A percentile compares a stretch with the other conserved stretches of the same genome.
Conservation (phyloP, 495 filamentous ascomycete genomes). For the Tuber umbilicatum region DNA sequence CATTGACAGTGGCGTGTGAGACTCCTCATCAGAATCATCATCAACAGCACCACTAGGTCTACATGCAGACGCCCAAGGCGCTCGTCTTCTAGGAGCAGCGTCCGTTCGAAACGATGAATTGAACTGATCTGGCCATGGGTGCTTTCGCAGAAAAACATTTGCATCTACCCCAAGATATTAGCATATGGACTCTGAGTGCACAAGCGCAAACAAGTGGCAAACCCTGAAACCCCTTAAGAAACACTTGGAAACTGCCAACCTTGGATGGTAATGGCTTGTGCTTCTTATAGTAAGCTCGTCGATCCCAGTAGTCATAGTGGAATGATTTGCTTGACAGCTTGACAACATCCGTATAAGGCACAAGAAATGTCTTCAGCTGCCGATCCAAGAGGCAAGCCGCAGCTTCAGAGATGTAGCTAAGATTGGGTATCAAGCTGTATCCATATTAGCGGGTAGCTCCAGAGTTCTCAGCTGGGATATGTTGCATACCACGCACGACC, state of each 20-base stretch:
- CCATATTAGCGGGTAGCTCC: constrained; percentile 27
- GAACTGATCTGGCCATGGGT: constrained; percentile 96
- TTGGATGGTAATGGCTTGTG: constrained; percentile 85
- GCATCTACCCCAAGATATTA: constrained; percentile 53
- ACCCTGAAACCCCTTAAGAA: constrained; percentile 83
- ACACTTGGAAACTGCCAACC: constrained; percentile 92
- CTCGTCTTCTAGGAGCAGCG: constrained; percentile 63
- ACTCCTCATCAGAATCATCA: constrained; percentile 58
- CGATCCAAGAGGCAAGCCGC: constrained; percentile 92
- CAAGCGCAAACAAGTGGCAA: neutral
- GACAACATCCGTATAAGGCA: constrained; percentile 94
- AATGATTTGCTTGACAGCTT: constrained; percentile 93
- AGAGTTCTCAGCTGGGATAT: neutral
- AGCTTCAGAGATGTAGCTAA: constrained; percentile 98
- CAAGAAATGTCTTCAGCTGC: constrained; percentile 80
- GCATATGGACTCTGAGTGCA: neutral
- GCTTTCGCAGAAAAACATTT: constrained; percentile 85
- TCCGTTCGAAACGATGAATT: constrained; percentile 68
- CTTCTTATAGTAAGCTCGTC: constrained; percentile 77
- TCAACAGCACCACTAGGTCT: constrained; percentile 63
- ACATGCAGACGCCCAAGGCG: constrained; percentile 79
- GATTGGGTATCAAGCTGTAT: constrained; percentile 78
- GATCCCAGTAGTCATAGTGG: constrained; percentile 96
- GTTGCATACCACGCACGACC: constrained; percentile 68
- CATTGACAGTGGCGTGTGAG: constrained; percentile 46